Percentiles rank a stretch among this genome's conserved stretches.
These are phyloP conservation scores for Pichia sp. DNA, from an alignment of 1,139 yeast species.

Conservation along the genomic window DNA sequence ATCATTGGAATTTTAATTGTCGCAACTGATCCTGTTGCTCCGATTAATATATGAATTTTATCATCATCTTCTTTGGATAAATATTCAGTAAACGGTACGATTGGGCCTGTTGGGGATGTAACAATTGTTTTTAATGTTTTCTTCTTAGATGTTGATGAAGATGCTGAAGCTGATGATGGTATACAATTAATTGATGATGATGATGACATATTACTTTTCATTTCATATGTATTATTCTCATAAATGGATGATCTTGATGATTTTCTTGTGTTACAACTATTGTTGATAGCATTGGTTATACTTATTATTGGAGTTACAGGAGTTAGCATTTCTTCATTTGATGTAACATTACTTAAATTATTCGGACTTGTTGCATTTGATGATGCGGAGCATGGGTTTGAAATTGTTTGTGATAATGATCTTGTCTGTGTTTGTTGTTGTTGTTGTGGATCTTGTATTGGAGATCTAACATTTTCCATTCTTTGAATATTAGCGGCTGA, in stretches of 20 bases:
- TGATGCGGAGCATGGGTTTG: not conserved
- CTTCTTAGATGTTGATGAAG: conserved; percentile 17
- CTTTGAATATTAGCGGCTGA: conserved; percentile 8
- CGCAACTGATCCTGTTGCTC: conserved; percentile 95
- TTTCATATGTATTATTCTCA: not conserved
- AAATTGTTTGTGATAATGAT: not conserved
- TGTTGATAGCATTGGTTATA: not conserved
- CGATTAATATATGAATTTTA: conserved; percentile 78
- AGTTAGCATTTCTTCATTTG: not conserved
- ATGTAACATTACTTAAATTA: not conserved
- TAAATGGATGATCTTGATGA: conserved; percentile 1
- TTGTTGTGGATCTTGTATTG: not conserved
- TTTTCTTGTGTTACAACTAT: not conserved
- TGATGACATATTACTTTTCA: conserved; percentile 10
- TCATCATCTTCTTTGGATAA: conserved; percentile 68
- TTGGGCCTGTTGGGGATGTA: conserved; percentile 55
- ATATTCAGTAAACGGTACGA: conserved; percentile 69
- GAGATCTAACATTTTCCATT: conserved; percentile 9
- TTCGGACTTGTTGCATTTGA: not conserved
- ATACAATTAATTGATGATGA: conserved; percentile 5
- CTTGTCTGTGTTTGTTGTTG: not conserved
- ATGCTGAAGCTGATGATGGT: not conserved
- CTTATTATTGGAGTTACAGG: not conserved
- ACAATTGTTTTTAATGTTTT: conserved; percentile 33
- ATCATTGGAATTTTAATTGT: conserved; percentile 86